phyloP scores from a whole-genome alignment of 495 filamentous ascomycete species.

The Penicillium goetzii region DNA sequence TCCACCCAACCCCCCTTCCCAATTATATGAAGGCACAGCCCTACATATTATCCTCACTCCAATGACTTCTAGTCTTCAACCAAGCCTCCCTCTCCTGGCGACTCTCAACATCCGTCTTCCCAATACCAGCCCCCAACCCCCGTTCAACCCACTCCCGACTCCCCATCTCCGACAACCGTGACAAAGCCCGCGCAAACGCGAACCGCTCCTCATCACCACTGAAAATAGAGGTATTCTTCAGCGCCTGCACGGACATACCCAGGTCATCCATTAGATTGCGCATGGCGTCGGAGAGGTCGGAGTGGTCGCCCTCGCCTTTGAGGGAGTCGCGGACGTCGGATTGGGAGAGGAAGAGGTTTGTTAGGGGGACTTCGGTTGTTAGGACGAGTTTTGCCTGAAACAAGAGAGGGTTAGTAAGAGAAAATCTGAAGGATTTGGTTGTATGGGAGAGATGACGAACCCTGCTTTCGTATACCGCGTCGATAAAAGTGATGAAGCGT shows the following conservation, averaged over 20 bases:
- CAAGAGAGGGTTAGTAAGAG: not conserved
- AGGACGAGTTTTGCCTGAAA: slow-evolving; percentile 83
- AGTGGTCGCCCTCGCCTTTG: slow-evolving; percentile 46
- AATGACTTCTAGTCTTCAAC: slow-evolving; percentile 65
- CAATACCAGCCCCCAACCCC: slow-evolving; percentile 81
- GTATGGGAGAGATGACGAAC: slow-evolving; percentile 40
- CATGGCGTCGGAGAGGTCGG: slow-evolving; percentile 79
- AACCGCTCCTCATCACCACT: slow-evolving; percentile 96
- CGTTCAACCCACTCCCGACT: slow-evolving; percentile 93
- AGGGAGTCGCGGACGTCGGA: slow-evolving; percentile 64
- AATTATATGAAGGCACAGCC: too few relatives aligned
- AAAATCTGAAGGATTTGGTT: slow-evolving; percentile 19
- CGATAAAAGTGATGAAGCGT: slow-evolving; percentile 95
- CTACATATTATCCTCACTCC: slow-evolving; percentile 76
- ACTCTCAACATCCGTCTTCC: slow-evolving; percentile 59
- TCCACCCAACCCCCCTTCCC: too few relatives aligned
- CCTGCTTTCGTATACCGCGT: slow-evolving; percentile 84
- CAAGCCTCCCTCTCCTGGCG: slow-evolving; percentile 66
- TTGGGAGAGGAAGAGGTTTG: slow-evolving; percentile 85
- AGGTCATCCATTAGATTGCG: slow-evolving; percentile 92
- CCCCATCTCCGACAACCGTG: slow-evolving; percentile 87
- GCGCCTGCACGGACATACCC: slow-evolving; percentile 78
- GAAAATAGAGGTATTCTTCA: slow-evolving; percentile 88
- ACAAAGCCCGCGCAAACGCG: slow-evolving; percentile 89
- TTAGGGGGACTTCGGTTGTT: slow-evolving; percentile 81